Evolutionary conservation across 2,329 filamentous ascomycete genomes (phyloP).

Genomic region (Chaetothyriales sp.): DNA sequence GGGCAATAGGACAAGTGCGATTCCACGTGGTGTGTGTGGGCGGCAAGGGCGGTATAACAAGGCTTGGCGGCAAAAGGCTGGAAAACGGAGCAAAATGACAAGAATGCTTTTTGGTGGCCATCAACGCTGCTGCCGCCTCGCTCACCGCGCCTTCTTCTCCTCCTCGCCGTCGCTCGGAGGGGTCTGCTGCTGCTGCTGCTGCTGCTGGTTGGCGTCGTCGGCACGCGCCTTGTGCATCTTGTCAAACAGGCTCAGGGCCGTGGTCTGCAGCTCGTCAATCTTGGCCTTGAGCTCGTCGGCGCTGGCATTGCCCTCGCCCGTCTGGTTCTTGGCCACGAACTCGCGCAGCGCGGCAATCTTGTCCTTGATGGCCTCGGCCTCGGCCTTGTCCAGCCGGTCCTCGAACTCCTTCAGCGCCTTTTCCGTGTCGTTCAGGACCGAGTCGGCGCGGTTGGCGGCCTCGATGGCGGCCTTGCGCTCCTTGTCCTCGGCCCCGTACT

Average conservation of each 20-base stretch:
- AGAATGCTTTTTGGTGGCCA: slow-evolving; percentile 6
- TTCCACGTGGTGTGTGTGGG: background rate
- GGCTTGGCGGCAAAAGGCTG: no score
- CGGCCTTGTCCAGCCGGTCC: slow-evolving; percentile 90
- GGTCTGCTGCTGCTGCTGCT: slow-evolving; percentile 34
- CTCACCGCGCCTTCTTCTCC: slow-evolving; percentile 37
- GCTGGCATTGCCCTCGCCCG: slow-evolving; percentile 73
- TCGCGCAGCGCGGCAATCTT: slow-evolving; percentile 79
- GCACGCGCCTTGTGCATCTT: slow-evolving; percentile 97
- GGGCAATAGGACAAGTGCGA: background rate
- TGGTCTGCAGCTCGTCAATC: slow-evolving; percentile 94
- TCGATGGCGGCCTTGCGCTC: slow-evolving; percentile 93
- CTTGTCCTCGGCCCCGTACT: slow-evolving; percentile 88
- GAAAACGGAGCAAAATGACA: slow-evolving; percentile 14
- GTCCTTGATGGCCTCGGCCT: slow-evolving; percentile 84
- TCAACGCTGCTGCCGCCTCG: background rate
- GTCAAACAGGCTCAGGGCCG: slow-evolving; percentile 92
- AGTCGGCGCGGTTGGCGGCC: slow-evolving; percentile 93
- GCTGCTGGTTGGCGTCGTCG: slow-evolving; percentile 45
- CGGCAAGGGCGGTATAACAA: no score
- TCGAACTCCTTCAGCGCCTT: slow-evolving; percentile 95
- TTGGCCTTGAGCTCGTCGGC: slow-evolving; percentile 95
- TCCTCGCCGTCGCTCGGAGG: slow-evolving; percentile 27
- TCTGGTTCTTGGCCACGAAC: slow-evolving; percentile 86
- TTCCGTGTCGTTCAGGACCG: slow-evolving; percentile 92